Evolutionary conservation across 2,329 filamentous ascomycete genomes (phyloP).

Genomic region (Clarireedia hainanense): DNA sequence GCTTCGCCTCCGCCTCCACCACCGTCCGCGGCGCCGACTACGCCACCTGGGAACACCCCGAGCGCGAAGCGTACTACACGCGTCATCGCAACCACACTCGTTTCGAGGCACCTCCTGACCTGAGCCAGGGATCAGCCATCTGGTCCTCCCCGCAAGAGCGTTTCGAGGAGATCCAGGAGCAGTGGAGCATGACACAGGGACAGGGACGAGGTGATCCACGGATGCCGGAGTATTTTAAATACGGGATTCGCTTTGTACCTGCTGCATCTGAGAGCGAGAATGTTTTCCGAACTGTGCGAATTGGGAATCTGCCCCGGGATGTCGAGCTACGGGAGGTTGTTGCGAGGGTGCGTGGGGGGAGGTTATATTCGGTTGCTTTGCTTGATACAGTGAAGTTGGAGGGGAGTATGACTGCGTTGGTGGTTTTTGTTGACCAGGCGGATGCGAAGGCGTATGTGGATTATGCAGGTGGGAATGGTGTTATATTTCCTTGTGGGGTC

Average conservation of each 20-base stretch:
- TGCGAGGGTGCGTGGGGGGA: slow-evolving; percentile 19
- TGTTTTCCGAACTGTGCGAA: slow-evolving; percentile 16
- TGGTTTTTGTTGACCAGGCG: slow-evolving; percentile 19
- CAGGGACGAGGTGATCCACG: background rate
- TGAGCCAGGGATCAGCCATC: background rate
- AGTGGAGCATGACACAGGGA: background rate
- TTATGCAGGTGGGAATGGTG: slow-evolving; percentile 11
- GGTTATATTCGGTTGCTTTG: slow-evolving; percentile 15
- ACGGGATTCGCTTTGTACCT: slow-evolving; percentile 17
- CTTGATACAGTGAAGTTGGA: slow-evolving; percentile 9
- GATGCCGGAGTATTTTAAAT: slow-evolving; percentile 19
- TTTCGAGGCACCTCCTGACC: background rate
- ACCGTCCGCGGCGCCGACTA: slow-evolving; percentile 17
- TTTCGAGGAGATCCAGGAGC: background rate
- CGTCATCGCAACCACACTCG: background rate
- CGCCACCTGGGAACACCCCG: background rate
- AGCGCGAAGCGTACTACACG: background rate
- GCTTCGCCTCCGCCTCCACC: slow-evolving; percentile 11
- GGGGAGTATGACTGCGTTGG: slow-evolving; percentile 14
- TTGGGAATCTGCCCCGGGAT: slow-evolving; percentile 16
- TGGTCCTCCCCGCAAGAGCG: slow-evolving; percentile 1
- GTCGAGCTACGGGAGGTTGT: slow-evolving; percentile 21
- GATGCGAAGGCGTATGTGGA: slow-evolving; percentile 19
- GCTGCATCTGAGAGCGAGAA: slow-evolving; percentile 1
- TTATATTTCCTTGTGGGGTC: slow-evolving; percentile 8